Conservation (phyloP, 164 flowering plant species). For the Dillenia suffruticosa region DNA sequence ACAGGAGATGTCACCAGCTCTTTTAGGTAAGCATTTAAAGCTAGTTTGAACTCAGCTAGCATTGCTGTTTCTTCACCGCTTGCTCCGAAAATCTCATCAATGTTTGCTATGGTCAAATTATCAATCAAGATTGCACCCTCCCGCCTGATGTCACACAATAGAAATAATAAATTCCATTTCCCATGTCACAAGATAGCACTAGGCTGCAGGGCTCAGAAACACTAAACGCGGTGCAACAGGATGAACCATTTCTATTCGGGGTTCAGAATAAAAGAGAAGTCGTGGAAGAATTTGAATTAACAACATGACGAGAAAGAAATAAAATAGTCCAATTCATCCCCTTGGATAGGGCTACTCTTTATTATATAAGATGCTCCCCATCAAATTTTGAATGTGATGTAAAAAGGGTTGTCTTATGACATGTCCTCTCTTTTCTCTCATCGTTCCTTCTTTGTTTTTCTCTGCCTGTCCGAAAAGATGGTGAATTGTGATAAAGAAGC, state of each 20-base stretch:
- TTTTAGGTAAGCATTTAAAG: constrained; percentile 35
- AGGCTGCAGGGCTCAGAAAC: too few species aligned
- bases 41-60: constrained; percentile 43
- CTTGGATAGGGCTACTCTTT: too few species aligned
- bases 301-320: too few species aligned
- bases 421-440: too few species aligned
- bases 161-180: not conserved
- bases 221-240: too few species aligned
- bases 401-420: too few species aligned
- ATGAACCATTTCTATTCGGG: too few species aligned
- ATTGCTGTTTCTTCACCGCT: constrained; percentile 30
- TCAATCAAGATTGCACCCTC: constrained; percentile 38
- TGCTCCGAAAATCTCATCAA: constrained; percentile 5
- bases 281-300: too few species aligned
- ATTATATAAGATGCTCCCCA: too few species aligned
- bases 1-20: constrained; percentile 51
- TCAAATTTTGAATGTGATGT: too few species aligned
- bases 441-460: not conserved
- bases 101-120: constrained; percentile 30
- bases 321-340: too few species aligned
- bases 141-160: constrained; percentile 11
- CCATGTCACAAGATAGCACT: not conserved
- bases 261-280: too few species aligned
- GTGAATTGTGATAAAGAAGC: not conserved
- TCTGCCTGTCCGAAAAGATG: not conserved